Percentiles rank a stretch among this genome's conserved stretches.
Evolutionary conservation across 805 yeast genomes (phyloP).

Genomic region (Cyberlindnera amylophila): DNA sequence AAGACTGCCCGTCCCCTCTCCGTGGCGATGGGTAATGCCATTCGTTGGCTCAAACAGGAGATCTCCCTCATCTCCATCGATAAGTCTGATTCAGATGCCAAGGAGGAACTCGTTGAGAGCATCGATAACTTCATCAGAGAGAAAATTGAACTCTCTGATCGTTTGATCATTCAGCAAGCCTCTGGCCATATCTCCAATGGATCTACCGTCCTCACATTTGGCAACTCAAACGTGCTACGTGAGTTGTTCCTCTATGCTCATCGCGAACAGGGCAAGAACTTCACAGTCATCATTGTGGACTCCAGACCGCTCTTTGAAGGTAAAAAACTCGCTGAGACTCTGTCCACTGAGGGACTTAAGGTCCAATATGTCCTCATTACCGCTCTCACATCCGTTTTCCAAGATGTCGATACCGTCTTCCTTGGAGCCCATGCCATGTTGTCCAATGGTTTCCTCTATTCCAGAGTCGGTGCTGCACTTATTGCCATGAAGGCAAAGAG

Average conservation of each 20-base stretch:
- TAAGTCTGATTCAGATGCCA: constrained; percentile 54
- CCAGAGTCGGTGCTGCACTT: constrained; percentile 93
- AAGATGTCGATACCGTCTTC: constrained; percentile 85
- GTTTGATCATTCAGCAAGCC: constrained; percentile 78
- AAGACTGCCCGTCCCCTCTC: constrained; percentile 89
- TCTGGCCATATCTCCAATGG: constrained; percentile 71
- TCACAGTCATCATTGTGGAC: constrained; percentile 84
- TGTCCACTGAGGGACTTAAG: constrained; percentile 62
- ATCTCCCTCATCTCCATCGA: constrained; percentile 80
- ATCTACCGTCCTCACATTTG: constrained; percentile 80
- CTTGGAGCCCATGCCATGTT: constrained; percentile 97
- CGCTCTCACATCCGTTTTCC: constrained; percentile 74
- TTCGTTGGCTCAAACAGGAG: constrained; percentile 94
- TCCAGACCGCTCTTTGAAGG: constrained; percentile 96
- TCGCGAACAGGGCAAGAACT: constrained; percentile 52
- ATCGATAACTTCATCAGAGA: constrained; percentile 83
- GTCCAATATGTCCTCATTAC: constrained; percentile 74
- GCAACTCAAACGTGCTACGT: constrained; percentile 79
- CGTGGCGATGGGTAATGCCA: constrained; percentile 96
- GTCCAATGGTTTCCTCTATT: constrained; percentile 87
- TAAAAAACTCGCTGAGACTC: constrained; percentile 61
- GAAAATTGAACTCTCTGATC: constrained; percentile 77
- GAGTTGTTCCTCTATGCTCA: constrained; percentile 71
- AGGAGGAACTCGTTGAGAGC: constrained; percentile 52
- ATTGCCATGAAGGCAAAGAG: constrained; percentile 88